Percentiles rank a stretch among this genome's conserved stretches.
phyloP scores from a whole-genome alignment of 2,329 filamentous ascomycete genomes.

The Botrytis byssoidea region DNA sequence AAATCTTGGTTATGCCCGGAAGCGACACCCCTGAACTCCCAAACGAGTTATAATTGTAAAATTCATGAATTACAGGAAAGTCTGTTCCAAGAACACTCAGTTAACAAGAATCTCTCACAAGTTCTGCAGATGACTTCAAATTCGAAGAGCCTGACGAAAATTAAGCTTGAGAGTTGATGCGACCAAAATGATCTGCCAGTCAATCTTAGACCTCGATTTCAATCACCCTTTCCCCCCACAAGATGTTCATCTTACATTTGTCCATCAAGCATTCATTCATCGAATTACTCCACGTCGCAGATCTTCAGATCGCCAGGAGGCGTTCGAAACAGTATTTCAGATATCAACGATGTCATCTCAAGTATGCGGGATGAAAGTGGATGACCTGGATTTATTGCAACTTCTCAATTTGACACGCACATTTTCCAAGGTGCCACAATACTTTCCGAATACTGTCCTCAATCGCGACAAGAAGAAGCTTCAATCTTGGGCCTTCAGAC shows the following conservation, averaged over 20 bases:
- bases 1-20: neutral
- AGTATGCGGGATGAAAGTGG: neutral
- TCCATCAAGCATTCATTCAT: neutral
- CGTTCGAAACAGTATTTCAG: neutral
- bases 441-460: neutral
- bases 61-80: neutral
- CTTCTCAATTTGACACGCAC: neutral
- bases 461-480: neutral
- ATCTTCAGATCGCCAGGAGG: neutral
- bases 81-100: neutral
- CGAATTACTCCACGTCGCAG: neutral
- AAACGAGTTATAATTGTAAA: neutral
- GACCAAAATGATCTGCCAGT: neutral
- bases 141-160: fast-evolving
- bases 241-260: neutral
- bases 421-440: neutral
- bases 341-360: neutral
- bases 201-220: neutral
- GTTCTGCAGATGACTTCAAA: too few species aligned
- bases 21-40: neutral
- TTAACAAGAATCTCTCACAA: too few species aligned
- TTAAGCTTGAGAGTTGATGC: neutral
- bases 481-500: neutral
- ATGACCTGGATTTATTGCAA: neutral
- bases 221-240: neutral